Evolutionary conservation across 2,329 filamentous ascomycete genomes (phyloP), one percentile per base, ranked within the genome.

Genomic region (Cladorrhinum sp.): DNA sequence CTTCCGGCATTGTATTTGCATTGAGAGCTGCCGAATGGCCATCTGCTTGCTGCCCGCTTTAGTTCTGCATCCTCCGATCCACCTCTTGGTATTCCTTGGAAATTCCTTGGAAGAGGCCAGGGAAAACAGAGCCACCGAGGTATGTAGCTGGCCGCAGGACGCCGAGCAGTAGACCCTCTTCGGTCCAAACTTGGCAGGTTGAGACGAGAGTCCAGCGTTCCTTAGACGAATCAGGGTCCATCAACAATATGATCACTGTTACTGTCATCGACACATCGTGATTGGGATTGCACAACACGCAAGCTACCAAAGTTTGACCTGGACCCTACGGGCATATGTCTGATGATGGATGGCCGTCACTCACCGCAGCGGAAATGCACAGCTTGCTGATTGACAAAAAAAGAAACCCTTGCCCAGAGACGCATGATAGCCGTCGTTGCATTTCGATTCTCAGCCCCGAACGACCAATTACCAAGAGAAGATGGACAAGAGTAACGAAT

Each of bases 301-400:
- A 28, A 36, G 9, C n/a, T 8, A 46, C 42, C 42, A 46, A 21
- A 4, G 42, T 46, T 18, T 46, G 42, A 46, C 42, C n/a, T 55
- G 54, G 24, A 57, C 54, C 54, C 54, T 57, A 28, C 54, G 24
- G 54, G 39, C 54, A 57, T 57, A 18, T 57, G 54, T 57, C 54
- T 57, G 49, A 51, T 46, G 18, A 46, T 46, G 6, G 42, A 18
- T 18, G 18, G 10, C 14, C 7, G n/a, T 16, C 16, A 46, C 8
- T 10, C 33, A 36, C 33, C 33, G 3, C 33, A 9, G 12, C 33
- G 12, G 12, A 49, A 21, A 49, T 49, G 46, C 18, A 49, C 46
- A 49, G 46, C 21, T 36, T 36, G 33, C 33, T 36, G 4, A 16
- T 36, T 16, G 33, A 36, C 33, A 9, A 36, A 36, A 36, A 36